phyloP scores from a whole-genome alignment of 176 grass and related monocot species.

The Lolium perenne region DNA sequence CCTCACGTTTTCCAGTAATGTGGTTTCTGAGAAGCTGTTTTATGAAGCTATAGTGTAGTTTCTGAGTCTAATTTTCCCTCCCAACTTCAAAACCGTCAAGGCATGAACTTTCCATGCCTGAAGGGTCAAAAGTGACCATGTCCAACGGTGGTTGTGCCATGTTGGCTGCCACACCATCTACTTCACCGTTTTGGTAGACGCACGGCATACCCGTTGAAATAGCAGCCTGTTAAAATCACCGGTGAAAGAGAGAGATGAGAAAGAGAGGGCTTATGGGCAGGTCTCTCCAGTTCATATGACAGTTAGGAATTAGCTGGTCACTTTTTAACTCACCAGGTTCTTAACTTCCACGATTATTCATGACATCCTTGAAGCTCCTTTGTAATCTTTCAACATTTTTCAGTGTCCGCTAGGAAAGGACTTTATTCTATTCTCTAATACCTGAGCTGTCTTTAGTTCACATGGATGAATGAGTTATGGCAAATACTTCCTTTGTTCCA shows the following conservation, averaged over 20 bases:
- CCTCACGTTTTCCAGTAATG: slow-evolving; percentile 13
- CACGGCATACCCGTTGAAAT: not conserved
- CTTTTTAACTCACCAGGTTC: not conserved
- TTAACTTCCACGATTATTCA: slow-evolving; percentile 13
- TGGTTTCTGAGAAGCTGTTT: not conserved
- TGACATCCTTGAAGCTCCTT: slow-evolving; percentile 1
- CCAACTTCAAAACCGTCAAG: slow-evolving; percentile 1
- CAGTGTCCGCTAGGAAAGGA: not conserved
- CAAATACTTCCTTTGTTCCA: not conserved
- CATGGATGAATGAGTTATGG: not conserved
- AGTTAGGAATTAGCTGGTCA: slow-evolving; percentile 11
- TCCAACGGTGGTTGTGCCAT: not conserved
- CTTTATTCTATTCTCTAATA: slow-evolving; percentile 20
- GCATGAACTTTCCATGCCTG: not conserved
- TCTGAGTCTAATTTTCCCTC: not conserved
- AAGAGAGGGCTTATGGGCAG: not conserved
- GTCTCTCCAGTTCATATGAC: not conserved
- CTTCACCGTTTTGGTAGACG: not conserved
- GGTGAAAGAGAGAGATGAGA: not conserved
- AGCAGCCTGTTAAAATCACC: not conserved
- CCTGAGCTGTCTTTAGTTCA: not conserved
- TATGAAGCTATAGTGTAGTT: slow-evolving; percentile 8
- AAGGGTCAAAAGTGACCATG: slow-evolving; percentile 13
- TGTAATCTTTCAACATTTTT: slow-evolving; percentile 27
- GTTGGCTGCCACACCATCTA: not conserved